Percentiles rank a stretch among this genome's conserved stretches.
These are phyloP conservation scores for Spencermartinsiella ligniputridi DNA, from an alignment of 1,139 yeast genomes.

Conservation along the genomic window DNA sequence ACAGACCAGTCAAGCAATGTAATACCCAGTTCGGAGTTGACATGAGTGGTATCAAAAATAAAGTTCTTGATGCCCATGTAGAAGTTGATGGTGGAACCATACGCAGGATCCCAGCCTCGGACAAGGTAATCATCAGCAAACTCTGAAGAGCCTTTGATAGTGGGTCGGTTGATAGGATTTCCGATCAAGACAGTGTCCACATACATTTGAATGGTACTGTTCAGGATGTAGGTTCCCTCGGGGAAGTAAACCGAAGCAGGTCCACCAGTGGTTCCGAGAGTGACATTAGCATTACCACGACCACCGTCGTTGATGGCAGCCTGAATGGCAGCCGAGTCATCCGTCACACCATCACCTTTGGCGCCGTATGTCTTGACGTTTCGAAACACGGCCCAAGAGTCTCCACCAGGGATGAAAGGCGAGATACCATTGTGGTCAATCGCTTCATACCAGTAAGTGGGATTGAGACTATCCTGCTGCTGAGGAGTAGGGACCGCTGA, in stretches of 20 bases:
- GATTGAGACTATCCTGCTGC: not conserved
- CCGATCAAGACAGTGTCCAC: constrained; percentile 13
- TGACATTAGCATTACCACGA: constrained; percentile 6
- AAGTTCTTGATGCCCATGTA: constrained; percentile 11
- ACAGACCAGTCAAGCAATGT: constrained; percentile 14
- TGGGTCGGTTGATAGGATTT: constrained; percentile 8
- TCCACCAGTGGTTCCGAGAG: constrained; percentile 10
- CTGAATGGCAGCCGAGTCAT: constrained; percentile 14
- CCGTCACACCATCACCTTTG: constrained; percentile 13
- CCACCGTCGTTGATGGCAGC: constrained; percentile 12
- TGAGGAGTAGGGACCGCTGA: not conserved
- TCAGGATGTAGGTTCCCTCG: constrained; percentile 11
- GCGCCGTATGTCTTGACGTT: constrained; percentile 15
- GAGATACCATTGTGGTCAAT: constrained; percentile 9
- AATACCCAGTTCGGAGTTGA: constrained; percentile 3
- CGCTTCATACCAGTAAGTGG: constrained; percentile 8
- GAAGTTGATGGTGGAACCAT: constrained; percentile 11
- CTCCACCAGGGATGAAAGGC: constrained; percentile 11
- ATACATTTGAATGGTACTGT: constrained; percentile 6
- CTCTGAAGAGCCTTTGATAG: constrained; percentile 8
- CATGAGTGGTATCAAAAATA: constrained; percentile 8
- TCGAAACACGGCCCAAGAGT: constrained; percentile 10
- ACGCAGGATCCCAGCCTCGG: constrained; percentile 9
- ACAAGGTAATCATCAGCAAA: constrained; percentile 7
- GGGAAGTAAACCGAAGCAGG: constrained; percentile 17